These are phyloP conservation scores for Magnaporthales sp. DNA, from an alignment of 2,329 filamentous ascomycete genomes.

Conservation along the genomic window DNA sequence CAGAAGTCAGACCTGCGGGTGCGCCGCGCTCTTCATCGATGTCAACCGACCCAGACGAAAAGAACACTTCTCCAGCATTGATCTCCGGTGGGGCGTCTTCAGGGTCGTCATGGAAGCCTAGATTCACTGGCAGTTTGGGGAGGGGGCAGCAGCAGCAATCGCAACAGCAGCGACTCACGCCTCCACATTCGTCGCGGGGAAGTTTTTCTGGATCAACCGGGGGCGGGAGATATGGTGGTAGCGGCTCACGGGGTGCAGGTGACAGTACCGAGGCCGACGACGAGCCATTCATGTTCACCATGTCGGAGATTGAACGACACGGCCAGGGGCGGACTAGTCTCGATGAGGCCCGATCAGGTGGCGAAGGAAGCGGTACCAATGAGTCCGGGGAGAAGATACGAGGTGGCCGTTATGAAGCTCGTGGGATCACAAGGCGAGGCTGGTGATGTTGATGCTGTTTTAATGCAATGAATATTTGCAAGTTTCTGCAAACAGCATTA, in stretches of 20 bases:
- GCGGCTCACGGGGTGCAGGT: slow-evolving; percentile 30
- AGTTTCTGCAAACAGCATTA: not conserved
- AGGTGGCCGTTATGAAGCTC: slow-evolving; percentile 3
- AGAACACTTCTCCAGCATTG: slow-evolving; percentile 35
- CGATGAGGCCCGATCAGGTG: slow-evolving; percentile 35
- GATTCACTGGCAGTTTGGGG: slow-evolving; percentile 24
- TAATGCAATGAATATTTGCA: not conserved
- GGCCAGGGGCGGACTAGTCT: slow-evolving; percentile 38
- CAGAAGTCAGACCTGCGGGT: slow-evolving; percentile 29
- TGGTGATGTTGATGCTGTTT: not conserved
- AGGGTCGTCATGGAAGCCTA: slow-evolving; percentile 30
- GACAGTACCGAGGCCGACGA: slow-evolving; percentile 47
- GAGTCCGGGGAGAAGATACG: not conserved
- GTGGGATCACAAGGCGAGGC: not conserved
- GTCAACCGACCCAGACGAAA: slow-evolving; percentile 30
- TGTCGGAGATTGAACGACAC: slow-evolving; percentile 60
- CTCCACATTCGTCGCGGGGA: slow-evolving; percentile 34
- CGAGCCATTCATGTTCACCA: slow-evolving; percentile 63
- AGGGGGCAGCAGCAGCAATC: not conserved
- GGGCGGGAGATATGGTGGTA: slow-evolving; percentile 18
- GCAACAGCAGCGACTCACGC: slow-evolving; percentile 21
- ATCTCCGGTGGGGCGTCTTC: slow-evolving; percentile 22
- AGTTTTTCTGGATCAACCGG: slow-evolving; percentile 32
- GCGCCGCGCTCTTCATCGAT: slow-evolving; percentile 26
- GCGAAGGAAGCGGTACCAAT: slow-evolving; percentile 19